A percentile compares a stretch with the other conserved stretches of the same genome.
These are phyloP conservation scores for Curvularia sp. DNA, from an alignment of 2,329 filamentous ascomycete species.

Conservation along the genomic window DNA sequence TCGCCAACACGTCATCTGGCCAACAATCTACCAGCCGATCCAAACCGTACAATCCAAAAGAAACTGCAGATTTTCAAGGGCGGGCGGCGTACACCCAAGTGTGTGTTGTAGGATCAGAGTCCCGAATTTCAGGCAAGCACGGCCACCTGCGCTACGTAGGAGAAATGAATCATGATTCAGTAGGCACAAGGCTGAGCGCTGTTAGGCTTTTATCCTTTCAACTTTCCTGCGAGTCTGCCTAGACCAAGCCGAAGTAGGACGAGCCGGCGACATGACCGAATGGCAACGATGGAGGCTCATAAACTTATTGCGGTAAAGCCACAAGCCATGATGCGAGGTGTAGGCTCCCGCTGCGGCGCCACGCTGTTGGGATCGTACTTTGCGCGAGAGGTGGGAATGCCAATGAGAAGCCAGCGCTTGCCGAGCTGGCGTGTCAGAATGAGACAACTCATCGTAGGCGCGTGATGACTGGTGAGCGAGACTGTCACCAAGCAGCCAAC, in stretches of 20 bases:
- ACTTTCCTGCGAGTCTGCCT: slow-evolving; percentile 31
- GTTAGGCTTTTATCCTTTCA: slow-evolving; percentile 17
- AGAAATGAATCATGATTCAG: slow-evolving; percentile 30
- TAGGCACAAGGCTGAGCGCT: slow-evolving; percentile 25
- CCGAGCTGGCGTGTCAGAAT: slow-evolving; percentile 7
- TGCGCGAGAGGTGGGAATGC: slow-evolving; percentile 4
- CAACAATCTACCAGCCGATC: not conserved
- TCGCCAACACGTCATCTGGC: slow-evolving; percentile 5
- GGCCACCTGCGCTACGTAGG: slow-evolving; percentile 41
- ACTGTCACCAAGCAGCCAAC: slow-evolving; percentile 19
- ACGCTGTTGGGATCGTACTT: slow-evolving; percentile 9
- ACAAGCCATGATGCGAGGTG: slow-evolving; percentile 20
- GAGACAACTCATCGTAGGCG: slow-evolving; percentile 14
- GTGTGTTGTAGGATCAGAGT: slow-evolving; percentile 16
- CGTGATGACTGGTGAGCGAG: slow-evolving; percentile 15
- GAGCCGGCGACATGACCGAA: slow-evolving; percentile 6
- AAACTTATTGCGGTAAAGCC: slow-evolving; percentile 27
- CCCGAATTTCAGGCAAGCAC: slow-evolving; percentile 29
- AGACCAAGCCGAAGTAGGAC: slow-evolving; percentile 19
- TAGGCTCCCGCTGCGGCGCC: slow-evolving; percentile 15
- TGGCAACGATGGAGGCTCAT: slow-evolving; percentile 19
- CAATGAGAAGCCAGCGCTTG: slow-evolving; percentile 13
- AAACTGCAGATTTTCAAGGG: not conserved
- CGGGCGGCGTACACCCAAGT: slow-evolving; percentile 13
- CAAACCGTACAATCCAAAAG: not conserved